A percentile compares a stretch with the other conserved stretches of the same genome.
Conservation (phyloP, 148 eudicot genomes). For the Amaranthus hypochondriacus region DNA sequence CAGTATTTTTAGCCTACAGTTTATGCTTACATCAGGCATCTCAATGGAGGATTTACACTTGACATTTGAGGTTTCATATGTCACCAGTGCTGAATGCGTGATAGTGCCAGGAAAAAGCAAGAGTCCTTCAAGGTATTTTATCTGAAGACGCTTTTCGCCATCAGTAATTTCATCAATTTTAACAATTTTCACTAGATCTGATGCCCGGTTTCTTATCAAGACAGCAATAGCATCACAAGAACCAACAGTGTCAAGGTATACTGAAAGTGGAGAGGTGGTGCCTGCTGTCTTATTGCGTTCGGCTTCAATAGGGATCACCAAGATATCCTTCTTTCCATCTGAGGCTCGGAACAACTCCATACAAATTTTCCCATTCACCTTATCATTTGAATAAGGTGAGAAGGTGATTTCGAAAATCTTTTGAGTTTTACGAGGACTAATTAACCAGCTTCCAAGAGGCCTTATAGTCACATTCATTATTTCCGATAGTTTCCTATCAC, state of each 20-base stretch:
- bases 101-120: conserved; percentile 59
- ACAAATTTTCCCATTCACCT: conserved; percentile 50
- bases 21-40: conserved; percentile 23
- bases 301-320: conserved; percentile 64
- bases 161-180: conserved; percentile 41
- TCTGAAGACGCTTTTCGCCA: conserved; percentile 35
- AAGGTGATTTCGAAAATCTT: conserved; percentile 46
- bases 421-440: conserved; percentile 49
- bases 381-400: conserved; percentile 32
- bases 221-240: conserved; percentile 44
- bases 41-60: conserved; percentile 22
- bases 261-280: conserved; percentile 29
- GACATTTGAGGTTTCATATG: conserved; percentile 24
- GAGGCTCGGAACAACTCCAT: conserved; percentile 43
- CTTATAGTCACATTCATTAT: conserved; percentile 40
- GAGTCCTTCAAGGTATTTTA: conserved; percentile 59
- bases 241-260: conserved; percentile 40
- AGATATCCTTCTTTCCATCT: conserved; percentile 34
- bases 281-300: conserved; percentile 25
- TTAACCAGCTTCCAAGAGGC: conserved; percentile 59
- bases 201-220: conserved; percentile 46
- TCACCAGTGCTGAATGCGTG: conserved; percentile 60
- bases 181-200: conserved; percentile 43
- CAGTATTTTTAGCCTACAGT: conserved; percentile 46
- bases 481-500: conserved; percentile 31